Evolutionary conservation across 768 basidiomycete species (phyloP), one percentile per base, ranked within the genome.

Genomic region (Auricularia heimuer): DNA sequence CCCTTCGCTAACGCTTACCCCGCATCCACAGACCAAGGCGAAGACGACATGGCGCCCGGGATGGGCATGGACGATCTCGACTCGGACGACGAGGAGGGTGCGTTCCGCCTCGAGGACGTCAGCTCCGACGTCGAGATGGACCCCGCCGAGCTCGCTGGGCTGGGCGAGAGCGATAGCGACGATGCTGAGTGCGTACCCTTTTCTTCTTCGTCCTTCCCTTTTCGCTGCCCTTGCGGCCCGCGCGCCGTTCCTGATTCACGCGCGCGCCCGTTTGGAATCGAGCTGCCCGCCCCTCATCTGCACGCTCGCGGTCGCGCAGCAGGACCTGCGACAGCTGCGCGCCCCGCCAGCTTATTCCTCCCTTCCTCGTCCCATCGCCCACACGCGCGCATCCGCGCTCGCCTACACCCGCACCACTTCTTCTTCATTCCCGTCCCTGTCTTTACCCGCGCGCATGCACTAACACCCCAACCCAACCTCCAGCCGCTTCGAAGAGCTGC

Each of bases 121-220:
- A 88, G 87, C 76, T 92, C 88, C 4, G 92, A 94, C 70, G 89
- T 92, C 47, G 90, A 93, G 71, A 79, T 93, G 70, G 81, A 88
- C 68, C 79, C 80, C 0, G 81, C 81, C 44, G 88, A 87, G 14
- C 67, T 88, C 42, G 72, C 73, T 7, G 60, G 61, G 14, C 51
- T 65, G 39, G 39, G 39, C 16, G 80, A 81, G 37, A 84, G 79
- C 65, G 85, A 84, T 65, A 54, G 35, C 39, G 82, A 78, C 18
- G 76, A 75, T 34, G 72, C 65, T 61, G 72, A 67, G 14, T 71
- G 70, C 33, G 77, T 75, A 3, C 74, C 76, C 21, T 73, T 71
- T n/a, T 81, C 39, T 39, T 39, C 39, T 29, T 29, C 24, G 24
- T 29, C 24, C 24, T 29, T 29, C 24, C 24, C 24, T 82, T 83